Conservation (phyloP, 2,329 filamentous ascomycete species). For the Paraphaeosphaeria sporulosa region DNA sequence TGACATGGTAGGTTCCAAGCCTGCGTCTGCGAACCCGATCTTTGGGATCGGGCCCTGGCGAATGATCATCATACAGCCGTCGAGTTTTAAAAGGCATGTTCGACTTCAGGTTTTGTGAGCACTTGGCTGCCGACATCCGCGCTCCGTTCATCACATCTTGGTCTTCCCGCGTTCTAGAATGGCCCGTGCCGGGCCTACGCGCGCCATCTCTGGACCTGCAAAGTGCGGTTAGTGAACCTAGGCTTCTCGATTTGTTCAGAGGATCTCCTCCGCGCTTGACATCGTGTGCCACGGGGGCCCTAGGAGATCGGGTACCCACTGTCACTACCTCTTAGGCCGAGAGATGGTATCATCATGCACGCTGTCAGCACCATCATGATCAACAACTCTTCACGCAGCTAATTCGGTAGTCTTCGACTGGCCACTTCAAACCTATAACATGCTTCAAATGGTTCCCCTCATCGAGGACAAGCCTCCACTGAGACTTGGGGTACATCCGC, state of each 20-base stretch:
- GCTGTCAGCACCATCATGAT: no score
- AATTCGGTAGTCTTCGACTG: no score
- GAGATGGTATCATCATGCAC: no score
- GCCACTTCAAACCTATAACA: no score
- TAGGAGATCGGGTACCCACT: neutral
- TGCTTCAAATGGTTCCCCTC: no score
- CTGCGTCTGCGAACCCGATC: neutral
- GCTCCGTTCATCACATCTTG: neutral
- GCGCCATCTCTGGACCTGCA: neutral
- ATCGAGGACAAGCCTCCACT: neutral
- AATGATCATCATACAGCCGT: neutral
- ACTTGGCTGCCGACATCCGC: conserved; percentile 1
- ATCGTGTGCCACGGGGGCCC: neutral
- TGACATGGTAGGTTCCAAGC: neutral
- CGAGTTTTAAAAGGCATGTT: neutral
- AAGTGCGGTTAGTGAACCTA: neutral
- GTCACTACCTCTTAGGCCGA: no score
- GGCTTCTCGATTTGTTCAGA: neutral
- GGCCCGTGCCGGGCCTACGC: neutral
- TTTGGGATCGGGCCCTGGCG: neutral
- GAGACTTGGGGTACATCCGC: neutral
- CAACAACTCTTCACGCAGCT: no score
- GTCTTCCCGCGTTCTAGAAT: neutral
- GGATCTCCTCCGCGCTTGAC: neutral
- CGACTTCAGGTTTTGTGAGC: neutral